Evolutionary conservation across 1,284 basidiomycete species (phyloP).

Genomic region (Volvariella surrecta): DNA sequence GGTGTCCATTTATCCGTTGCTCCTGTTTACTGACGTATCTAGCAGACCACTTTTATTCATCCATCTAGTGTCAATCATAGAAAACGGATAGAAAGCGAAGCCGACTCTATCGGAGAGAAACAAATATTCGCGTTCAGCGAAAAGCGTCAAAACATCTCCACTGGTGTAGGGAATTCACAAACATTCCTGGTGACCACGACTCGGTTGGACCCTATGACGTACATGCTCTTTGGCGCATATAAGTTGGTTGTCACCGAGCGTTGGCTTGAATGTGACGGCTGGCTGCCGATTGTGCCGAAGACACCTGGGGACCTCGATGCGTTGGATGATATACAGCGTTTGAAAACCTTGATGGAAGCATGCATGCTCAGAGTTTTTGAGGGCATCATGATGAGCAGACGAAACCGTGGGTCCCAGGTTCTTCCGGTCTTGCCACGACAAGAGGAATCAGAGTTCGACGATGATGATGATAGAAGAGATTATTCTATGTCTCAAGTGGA

Average conservation of each 20-base stretch:
- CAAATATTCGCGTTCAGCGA: conserved; percentile 84
- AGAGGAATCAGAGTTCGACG: conserved; percentile 55
- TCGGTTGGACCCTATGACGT: conserved; percentile 83
- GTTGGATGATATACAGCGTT: conserved; percentile 78
- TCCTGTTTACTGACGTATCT: conserved; percentile 10
- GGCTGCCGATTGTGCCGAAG: conserved; percentile 72
- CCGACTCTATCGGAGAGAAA: conserved; percentile 38
- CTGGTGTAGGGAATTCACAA: conserved; percentile 33
- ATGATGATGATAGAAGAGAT: conserved; percentile 44
- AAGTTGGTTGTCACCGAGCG: conserved; percentile 59
- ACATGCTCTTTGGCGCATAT: conserved; percentile 89
- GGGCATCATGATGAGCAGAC: conserved; percentile 57
- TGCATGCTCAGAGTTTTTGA: conserved; percentile 92
- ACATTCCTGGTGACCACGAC: conserved; percentile 80
- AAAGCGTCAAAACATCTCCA: conserved; percentile 73
- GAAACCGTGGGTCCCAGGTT: conserved; percentile 22
- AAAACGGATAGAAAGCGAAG: conserved; percentile 42
- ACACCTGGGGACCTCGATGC: conserved; percentile 62
- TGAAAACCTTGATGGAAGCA: conserved; percentile 77
- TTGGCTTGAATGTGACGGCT: conserved; percentile 83
- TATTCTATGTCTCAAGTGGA: conserved; percentile 55
- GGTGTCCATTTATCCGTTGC: conserved; percentile 8
- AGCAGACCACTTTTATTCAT: conserved; percentile 69
- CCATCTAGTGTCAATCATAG: conserved; percentile 83
- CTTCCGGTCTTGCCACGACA: conserved; percentile 36